A percentile compares a stretch with the other conserved stretches of the same genome.
Conservation (phyloP, 305 asterid genomes). For the Rubia balearica region DNA sequence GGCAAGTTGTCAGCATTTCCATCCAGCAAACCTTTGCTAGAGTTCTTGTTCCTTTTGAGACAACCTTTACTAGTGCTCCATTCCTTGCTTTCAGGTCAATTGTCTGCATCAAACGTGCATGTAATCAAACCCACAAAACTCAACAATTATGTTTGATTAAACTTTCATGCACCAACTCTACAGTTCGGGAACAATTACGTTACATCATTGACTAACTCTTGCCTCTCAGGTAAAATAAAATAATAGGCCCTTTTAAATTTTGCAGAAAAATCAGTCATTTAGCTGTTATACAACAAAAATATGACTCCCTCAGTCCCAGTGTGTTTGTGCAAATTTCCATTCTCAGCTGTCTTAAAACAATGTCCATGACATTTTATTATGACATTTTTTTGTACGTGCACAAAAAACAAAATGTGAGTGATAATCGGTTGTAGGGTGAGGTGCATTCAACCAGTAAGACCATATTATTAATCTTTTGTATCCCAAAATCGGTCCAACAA, state of each 20-base stretch:
- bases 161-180: background rate
- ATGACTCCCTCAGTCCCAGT: background rate
- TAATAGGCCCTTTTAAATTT: background rate
- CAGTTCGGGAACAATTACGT: background rate
- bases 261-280: background rate
- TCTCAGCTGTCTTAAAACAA: background rate
- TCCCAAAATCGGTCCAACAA: background rate
- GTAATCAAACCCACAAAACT: slow-evolving; percentile 15
- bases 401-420: background rate
- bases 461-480: too few relatives aligned
- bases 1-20: slow-evolving; percentile 45
- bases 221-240: background rate
- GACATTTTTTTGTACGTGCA: background rate
- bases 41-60: slow-evolving; percentile 50
- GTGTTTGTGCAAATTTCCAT: background rate
- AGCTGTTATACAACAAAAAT: background rate
- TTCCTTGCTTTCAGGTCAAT: slow-evolving; percentile 42
- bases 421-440: background rate
- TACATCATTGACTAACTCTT: background rate
- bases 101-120: slow-evolving; percentile 40
- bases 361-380: background rate
- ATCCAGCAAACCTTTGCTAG: slow-evolving; percentile 30
- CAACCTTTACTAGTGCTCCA: slow-evolving; percentile 38
- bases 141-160: background rate
- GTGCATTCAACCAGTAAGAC: background rate